Conservation (phyloP, 148 eudicot species). For the Simmondsia chinensis region DNA sequence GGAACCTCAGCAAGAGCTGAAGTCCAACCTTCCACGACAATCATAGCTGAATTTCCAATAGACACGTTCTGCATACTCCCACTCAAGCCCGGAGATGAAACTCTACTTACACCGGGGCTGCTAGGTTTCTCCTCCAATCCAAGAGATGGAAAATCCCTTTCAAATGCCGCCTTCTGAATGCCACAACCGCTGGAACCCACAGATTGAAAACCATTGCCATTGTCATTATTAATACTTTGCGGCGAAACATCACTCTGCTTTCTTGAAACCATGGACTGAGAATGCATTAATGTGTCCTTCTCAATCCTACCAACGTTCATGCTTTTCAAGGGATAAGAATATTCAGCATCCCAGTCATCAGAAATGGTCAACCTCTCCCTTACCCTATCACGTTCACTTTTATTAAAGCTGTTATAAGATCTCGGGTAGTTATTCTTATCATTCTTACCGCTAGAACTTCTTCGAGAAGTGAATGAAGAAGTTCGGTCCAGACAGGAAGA, state of each 20-base stretch:
- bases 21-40: constrained; percentile 74
- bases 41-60: constrained; percentile 38
- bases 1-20: constrained; percentile 89
- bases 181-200: constrained; percentile 21
- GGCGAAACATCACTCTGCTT: too few relatives aligned
- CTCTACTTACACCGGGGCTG: constrained; percentile 44
- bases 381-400: constrained; percentile 55
- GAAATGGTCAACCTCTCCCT: constrained; percentile 39
- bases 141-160: constrained; percentile 71
- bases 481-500: constrained; percentile 35
- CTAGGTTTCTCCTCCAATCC: constrained; percentile 59
- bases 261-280: constrained; percentile 70
- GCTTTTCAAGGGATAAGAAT: constrained; percentile 50
- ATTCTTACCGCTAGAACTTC: constrained; percentile 52
- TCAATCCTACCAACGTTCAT: constrained; percentile 36
- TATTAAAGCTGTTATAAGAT: constrained; percentile 58
- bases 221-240: constrained; percentile 16
- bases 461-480: constrained; percentile 49
- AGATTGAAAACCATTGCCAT: constrained; percentile 28
- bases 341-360: constrained; percentile 56
- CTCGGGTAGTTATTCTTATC: constrained; percentile 29
- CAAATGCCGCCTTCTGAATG: constrained; percentile 52
- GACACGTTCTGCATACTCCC: constrained; percentile 58
- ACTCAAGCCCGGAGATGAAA: constrained; percentile 65
- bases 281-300: constrained; percentile 48